Evolutionary conservation across 805 yeast genomes (phyloP), one percentile per base, ranked within the genome.

Genomic region (Millerago galiae): DNA sequence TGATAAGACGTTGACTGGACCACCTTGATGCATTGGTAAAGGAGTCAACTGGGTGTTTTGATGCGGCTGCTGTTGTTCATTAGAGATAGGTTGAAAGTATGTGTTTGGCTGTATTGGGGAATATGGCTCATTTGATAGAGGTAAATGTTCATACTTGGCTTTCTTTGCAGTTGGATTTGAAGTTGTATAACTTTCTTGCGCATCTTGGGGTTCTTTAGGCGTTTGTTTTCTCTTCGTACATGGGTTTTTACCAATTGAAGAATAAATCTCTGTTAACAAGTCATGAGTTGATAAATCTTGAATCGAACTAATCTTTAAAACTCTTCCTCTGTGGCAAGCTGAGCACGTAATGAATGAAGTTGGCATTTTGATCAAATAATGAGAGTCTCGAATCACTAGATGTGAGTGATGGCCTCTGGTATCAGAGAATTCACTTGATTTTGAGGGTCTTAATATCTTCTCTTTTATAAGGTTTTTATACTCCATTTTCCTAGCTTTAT

Each of bases 351-450:
- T 55, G 46, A 56, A 56, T 1, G 54, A 52, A 3, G 59, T 53
- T 5, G 59, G 59, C 11, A 50, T 40, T 34, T 51, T 55, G 17
- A 49, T 50, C 12, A 56, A 42, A 30, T 56, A 56, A 26, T 56
- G 57, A 0, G 59, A 55, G 37, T 56, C 60, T 42, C 60, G 45
- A 30, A 56, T 56, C n/a, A 56, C 60, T 8, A 56, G 36, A 45
- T 56, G 60, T 7, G 54, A 41, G 30, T 56, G 60, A 27, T 55
- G 59, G 3, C 43, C 51, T 21, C 52, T 50, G 5, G 51, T 37
- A 3, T 28, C 13, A 12, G 43, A 45, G 15, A 34, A 55, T 21
- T 45, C 40, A 13, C 52, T 44, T 2, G 44, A 38, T 26, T 55
- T 56, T 1, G 60, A 56, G 3, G 59, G 60, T 35, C 54, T 53